Base-by-base conservation (phyloP, 345 rosid species). In the Syzygium jambos region DNA sequence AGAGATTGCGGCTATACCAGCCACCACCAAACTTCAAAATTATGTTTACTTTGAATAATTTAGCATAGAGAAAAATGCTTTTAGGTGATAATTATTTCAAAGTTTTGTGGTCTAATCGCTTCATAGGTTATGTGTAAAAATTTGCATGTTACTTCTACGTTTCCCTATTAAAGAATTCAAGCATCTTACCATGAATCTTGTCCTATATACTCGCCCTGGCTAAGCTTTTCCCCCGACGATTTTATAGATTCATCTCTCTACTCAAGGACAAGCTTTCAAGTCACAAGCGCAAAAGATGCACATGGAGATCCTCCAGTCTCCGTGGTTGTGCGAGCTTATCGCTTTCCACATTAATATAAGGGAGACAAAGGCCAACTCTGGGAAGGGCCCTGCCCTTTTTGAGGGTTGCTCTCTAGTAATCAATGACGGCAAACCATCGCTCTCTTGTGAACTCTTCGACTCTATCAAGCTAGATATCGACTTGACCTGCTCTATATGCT, bases 241-340 rank as follows among this genome's bases (percentile, higher is more conserved):
- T 19, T 51, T 27, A 30, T 52, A 97, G 98, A 90, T 98, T 89
- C 99, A 98, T 90, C 93, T 92, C 89, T 96, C 99, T 52, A 96
- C 92, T 87, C 98, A 96, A 95, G 99, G 99, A 52, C 99, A 95
- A 91, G 96, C 95, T 84, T 98, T 98, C 90, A 95, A 93, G 93
- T 93, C 99, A 14, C 94, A 94, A 82, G 96, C 95, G 5, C 98
- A 95, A 87, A 94, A 93, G 57, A 94, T 98, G 99, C 95, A 94
- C 86, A 91, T 95, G 17, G 99, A 98, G 87, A 98, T 98, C 90
- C 97, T 98, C 77, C 98, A 95, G 57, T 98, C 99, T 38, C 99
- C 99, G 15, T 96, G 99, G 99, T 95, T 96, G 11, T 95, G 97
- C 52, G 98, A 98, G 91, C 98, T 96, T 49, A 94, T 94, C 92